Conservation (phyloP, 2,329 filamentous ascomycete species). For the Microsporum canis region DNA sequence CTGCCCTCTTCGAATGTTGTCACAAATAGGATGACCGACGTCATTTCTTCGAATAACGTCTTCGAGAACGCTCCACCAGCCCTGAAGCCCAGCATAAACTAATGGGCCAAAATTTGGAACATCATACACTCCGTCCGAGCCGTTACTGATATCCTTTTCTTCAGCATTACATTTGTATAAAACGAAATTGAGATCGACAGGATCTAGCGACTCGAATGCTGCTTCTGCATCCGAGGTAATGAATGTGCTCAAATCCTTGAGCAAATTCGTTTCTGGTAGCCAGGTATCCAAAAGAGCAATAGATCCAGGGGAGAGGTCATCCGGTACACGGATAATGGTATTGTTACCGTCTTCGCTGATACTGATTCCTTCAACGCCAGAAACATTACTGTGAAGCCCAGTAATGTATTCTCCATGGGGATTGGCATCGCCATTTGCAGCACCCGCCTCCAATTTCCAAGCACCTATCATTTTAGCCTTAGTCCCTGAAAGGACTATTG, state of each 20-base stretch:
- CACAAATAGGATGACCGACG: conserved; percentile 82
- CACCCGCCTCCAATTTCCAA: conserved; percentile 74
- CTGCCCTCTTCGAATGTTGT: conserved; percentile 79
- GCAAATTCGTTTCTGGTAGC: conserved; percentile 79
- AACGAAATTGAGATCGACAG: conserved; percentile 81
- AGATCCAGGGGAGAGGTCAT: conserved; percentile 81
- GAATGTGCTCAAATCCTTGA: conserved; percentile 70
- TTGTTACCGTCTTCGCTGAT: conserved; percentile 62
- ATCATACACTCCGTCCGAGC: conserved; percentile 75
- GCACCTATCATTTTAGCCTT: conserved; percentile 76
- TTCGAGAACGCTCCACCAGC: conserved; percentile 90
- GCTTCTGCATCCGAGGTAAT: conserved; percentile 69
- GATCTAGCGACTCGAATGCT: conserved; percentile 62
- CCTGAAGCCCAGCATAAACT: conserved; percentile 93
- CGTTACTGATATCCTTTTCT: conserved; percentile 65
- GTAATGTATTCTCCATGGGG: conserved; percentile 55
- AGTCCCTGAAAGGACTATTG: conserved; percentile 72
- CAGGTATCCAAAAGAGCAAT: conserved; percentile 94
- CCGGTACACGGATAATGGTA: conserved; percentile 67
- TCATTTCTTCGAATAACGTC: conserved; percentile 80
- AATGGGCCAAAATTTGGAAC: conserved; percentile 75
- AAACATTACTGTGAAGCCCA: conserved; percentile 73
- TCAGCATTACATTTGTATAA: conserved; percentile 88
- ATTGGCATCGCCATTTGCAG: conserved; percentile 53
- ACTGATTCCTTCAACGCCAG: conserved; percentile 60